Evolutionary conservation across 2,329 filamentous ascomycete genomes (phyloP), one percentile per base, ranked within the genome.

Genomic region (Stromatinia cepivora): DNA sequence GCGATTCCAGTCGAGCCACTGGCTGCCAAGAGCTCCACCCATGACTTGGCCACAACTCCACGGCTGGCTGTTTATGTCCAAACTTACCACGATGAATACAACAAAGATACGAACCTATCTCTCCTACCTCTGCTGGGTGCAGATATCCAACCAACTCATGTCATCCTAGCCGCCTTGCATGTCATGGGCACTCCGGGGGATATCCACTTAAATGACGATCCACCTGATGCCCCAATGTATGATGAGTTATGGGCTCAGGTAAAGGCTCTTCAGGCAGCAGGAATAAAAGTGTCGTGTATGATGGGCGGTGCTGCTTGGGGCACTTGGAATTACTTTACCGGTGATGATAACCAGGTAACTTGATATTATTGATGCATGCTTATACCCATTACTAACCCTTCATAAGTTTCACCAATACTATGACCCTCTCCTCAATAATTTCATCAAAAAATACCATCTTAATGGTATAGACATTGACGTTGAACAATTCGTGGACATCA

Each of bases 401-500:
- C 63, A 36, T 25, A 78, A 79, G 53, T 71, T 71, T 25, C 53
- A 66, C 5, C 13, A 31, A 34, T 70, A 71, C 65, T 72, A 72
- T 42, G 53, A 66, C n/a, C 70, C 67, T 31, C 59, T 72, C 3
- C 67, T 63, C 13, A 61, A 66, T 34, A 66, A 66, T 13, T 34
- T 70, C 17, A 66, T 92, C 0, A 89, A 91, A 70, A 89, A 90
- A 72, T 94, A 94, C 78, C 94, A 94, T 1, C 84, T 98, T 50
- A 92, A 92, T 56, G 87, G 97, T 0, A 92, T 97, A 10, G 93
- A 97, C 80, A 88, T 97, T 1, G 94, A 94, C 8, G 93, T 97
- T 71, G 87, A 88, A 42, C 94, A 98, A 80, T 90, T 89, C 0
- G 89, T 87, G 71, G 85, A 86, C 63, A 92, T 97, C 73, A 87